Conservation (phyloP, 331 rosid species). For the Dryas integrifolia region DNA sequence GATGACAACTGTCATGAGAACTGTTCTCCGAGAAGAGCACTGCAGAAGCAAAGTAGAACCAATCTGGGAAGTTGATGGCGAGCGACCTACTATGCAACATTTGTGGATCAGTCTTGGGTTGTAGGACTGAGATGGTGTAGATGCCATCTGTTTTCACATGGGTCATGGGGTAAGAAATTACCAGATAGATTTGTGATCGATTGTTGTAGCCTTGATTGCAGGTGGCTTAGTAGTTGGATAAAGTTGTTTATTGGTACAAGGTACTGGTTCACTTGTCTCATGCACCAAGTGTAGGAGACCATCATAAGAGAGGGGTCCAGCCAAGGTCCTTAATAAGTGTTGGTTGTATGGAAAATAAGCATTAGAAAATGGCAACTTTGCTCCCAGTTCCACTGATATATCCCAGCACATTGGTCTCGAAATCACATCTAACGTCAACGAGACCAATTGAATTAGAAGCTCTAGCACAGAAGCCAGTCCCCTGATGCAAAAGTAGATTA, state of each 20-base stretch:
- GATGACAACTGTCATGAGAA: conserved; percentile 14
- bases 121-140: conserved; percentile 13
- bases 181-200: conserved; percentile 44
- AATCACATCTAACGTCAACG: conserved; percentile 29
- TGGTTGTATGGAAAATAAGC: conserved; percentile 40
- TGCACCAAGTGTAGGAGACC: conserved; percentile 19
- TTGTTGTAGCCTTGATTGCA: conserved; percentile 7
- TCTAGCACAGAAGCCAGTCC: conserved; percentile 37
- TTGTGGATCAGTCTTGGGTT: conserved; percentile 14
- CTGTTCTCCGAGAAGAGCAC: conserved; percentile 30
- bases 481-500: conserved; percentile 22
- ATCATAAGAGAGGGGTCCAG: conserved; percentile 32
- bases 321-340: conserved; percentile 29
- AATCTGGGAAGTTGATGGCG: conserved; percentile 44
- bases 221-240: conserved; percentile 14
- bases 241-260: conserved; percentile 2
- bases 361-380: conserved; percentile 32
- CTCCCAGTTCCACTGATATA: conserved; percentile 35
- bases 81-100: conserved; percentile 39
- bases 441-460: conserved; percentile 26
- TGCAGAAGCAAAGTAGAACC: conserved; percentile 41
- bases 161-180: conserved; percentile 26
- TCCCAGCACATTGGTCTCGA: conserved; percentile 36
- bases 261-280: conserved; percentile 1
- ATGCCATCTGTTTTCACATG: conserved; percentile 17